Percentiles rank a stretch among this genome's conserved stretches.
phyloP scores from a whole-genome alignment of 2,329 filamentous ascomycete genomes.

The Claviceps digitariae region DNA sequence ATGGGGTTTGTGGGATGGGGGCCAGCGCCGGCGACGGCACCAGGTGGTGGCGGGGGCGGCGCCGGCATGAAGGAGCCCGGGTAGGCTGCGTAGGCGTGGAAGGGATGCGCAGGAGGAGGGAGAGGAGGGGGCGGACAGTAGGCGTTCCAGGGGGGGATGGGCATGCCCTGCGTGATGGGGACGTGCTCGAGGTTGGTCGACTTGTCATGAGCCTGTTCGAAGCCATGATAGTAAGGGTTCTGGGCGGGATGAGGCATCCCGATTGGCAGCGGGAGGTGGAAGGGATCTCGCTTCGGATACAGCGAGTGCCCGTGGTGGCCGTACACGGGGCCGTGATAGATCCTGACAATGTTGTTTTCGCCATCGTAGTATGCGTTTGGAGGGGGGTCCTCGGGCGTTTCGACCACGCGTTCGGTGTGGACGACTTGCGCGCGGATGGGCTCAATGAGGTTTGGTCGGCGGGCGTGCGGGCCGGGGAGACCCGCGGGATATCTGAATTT shows the following conservation, averaged over 20 bases:
- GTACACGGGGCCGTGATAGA: slow-evolving; percentile 44
- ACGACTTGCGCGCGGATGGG: slow-evolving; percentile 35
- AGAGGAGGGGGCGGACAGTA: slow-evolving; percentile 10
- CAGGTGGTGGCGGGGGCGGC: neutral
- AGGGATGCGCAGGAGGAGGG: neutral
- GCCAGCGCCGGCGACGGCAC: no score
- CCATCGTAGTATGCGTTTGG: slow-evolving; percentile 47
- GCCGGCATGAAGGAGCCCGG: slow-evolving; percentile 2
- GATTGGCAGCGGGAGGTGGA: slow-evolving; percentile 21
- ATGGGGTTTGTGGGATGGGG: no score
- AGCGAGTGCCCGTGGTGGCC: slow-evolving; percentile 32
- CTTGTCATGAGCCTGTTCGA: slow-evolving; percentile 10
- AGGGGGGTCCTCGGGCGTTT: slow-evolving; percentile 35
- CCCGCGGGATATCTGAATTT: slow-evolving; percentile 15
- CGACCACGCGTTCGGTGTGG: slow-evolving; percentile 42
- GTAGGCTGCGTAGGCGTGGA: slow-evolving; percentile 8
- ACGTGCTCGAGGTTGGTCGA: slow-evolving; percentile 12
- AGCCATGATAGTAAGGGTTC: slow-evolving; percentile 30
- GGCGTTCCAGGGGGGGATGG: slow-evolving; percentile 10
- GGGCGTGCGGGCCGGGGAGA: slow-evolving; percentile 17
- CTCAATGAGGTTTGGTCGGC: slow-evolving; percentile 31
- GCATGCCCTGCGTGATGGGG: slow-evolving; percentile 19
- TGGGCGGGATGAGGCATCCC: slow-evolving; percentile 29
- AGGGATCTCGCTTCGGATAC: slow-evolving; percentile 27
- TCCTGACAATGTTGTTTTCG: slow-evolving; percentile 36